These are phyloP conservation scores for Floccularia luteovirens DNA, from an alignment of 768 basidiomycete species.

Conservation along the genomic window DNA sequence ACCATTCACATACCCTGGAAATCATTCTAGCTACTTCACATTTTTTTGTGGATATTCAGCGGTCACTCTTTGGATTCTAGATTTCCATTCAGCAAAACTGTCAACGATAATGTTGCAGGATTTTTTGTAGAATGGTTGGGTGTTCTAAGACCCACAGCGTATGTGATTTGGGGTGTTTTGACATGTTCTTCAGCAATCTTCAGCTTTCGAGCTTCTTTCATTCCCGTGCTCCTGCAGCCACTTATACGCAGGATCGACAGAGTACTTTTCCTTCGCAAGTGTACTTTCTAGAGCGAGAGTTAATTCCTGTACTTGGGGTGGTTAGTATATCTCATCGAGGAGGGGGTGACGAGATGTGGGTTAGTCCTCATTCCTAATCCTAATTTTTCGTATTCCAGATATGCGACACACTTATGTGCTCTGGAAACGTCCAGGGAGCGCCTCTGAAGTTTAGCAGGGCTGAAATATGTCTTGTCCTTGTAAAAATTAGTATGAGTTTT, in stretches of 20 bases:
- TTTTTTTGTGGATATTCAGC: conserved; percentile 42
- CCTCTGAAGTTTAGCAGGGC: conserved; percentile 61
- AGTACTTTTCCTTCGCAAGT: conserved; percentile 28
- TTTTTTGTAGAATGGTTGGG: not conserved
- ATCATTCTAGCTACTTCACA: conserved; percentile 71
- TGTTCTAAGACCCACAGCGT: too few relatives aligned
- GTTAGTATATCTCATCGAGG: conserved; percentile 17
- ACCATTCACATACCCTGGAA: conserved; percentile 67
- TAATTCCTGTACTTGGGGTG: conserved; percentile 40
- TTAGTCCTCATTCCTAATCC: conserved; percentile 44
- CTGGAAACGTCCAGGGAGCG: conserved; percentile 46
- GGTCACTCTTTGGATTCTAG: conserved; percentile 38
- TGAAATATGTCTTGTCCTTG: conserved; percentile 66
- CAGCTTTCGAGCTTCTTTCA: conserved; percentile 45
- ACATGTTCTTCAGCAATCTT: conserved; percentile 47
- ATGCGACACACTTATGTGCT: conserved; percentile 35
- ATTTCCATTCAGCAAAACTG: conserved; percentile 38
- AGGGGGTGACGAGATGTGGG: conserved; percentile 30
- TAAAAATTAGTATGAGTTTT: not conserved
- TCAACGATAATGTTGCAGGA: conserved; percentile 19
- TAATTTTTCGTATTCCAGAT: conserved; percentile 54
- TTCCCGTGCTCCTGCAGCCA: conserved; percentile 43
- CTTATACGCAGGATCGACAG: conserved; percentile 45
- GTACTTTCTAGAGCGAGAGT: conserved; percentile 55
- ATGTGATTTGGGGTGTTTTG: conserved; percentile 42